Evolutionary conservation across 2,329 filamentous ascomycete species (phyloP).

Genomic region (Microdochium paspali): DNA sequence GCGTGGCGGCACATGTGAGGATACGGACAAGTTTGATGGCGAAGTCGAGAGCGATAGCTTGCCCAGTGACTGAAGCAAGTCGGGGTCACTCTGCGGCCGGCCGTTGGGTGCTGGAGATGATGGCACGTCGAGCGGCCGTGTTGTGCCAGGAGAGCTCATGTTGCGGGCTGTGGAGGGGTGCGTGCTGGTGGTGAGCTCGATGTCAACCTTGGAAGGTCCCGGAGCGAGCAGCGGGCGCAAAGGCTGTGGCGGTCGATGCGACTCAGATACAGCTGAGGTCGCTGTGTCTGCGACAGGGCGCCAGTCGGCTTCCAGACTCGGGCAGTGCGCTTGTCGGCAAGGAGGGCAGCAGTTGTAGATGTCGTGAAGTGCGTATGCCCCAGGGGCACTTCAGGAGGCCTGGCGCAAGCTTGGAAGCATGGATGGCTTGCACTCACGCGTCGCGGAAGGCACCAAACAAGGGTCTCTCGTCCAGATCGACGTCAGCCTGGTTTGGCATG

Average conservation of each 20-base stretch:
- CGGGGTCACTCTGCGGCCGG: conserved; percentile 9
- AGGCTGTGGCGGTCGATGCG: background rate
- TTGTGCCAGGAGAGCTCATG: background rate
- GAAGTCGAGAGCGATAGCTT: conserved; percentile 21
- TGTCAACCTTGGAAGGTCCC: no score
- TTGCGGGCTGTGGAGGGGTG: background rate
- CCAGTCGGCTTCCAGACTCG: no score
- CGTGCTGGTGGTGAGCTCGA: background rate
- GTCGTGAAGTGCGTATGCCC: no score
- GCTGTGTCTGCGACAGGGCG: no score
- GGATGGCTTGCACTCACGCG: background rate
- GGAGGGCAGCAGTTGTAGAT: no score
- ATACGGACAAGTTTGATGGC: conserved; percentile 1
- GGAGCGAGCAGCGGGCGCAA: background rate
- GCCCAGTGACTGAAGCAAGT: conserved; percentile 30
- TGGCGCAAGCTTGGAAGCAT: no score
- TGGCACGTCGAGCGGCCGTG: background rate
- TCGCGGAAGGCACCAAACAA: background rate
- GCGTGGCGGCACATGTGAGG: background rate
- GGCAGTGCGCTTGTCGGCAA: no score
- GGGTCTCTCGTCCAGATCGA: background rate
- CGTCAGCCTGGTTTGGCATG: background rate
- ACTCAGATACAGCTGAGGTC: no score
- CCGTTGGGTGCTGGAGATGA: background rate
- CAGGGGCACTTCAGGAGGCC: no score